Evolutionary conservation across 164 flowering plant genomes (phyloP).

Genomic region (Dillenia suffruticosa): DNA sequence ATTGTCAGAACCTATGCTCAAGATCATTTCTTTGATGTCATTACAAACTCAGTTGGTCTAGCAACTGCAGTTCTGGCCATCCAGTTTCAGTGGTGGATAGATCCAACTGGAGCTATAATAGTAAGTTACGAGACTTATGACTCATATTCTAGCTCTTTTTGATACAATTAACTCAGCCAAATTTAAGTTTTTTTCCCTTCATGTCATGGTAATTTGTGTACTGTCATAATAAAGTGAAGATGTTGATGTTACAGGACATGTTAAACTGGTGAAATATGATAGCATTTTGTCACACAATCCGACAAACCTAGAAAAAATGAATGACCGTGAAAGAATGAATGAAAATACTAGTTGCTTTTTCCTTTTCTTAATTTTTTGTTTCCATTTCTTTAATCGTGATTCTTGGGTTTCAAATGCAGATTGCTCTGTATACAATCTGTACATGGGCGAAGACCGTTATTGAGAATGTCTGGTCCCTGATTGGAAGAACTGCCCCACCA

Average conservation of each 20-base stretch:
- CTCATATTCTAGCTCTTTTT: neutral
- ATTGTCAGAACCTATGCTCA: slow-evolving; percentile 77
- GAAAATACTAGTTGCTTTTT: too few species aligned
- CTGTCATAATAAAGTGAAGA: too few species aligned
- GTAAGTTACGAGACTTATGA: slow-evolving; percentile 28
- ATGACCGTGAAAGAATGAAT: too few species aligned
- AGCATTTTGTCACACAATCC: too few species aligned
- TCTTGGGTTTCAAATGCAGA: slow-evolving; percentile 32
- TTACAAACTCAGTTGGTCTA: slow-evolving; percentile 73
- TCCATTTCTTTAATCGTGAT: too few species aligned
- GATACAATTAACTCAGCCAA: neutral
- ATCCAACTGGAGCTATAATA: slow-evolving; percentile 73
- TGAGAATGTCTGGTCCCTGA: slow-evolving; percentile 65
- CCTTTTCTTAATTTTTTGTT: too few species aligned
- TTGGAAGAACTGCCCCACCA: slow-evolving; percentile 83
- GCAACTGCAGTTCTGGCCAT: slow-evolving; percentile 61
- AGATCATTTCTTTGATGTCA: slow-evolving; percentile 81
- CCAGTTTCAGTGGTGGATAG: slow-evolving; percentile 66
- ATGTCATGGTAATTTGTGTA: neutral
- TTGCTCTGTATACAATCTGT: slow-evolving; percentile 71
- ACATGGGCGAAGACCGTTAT: slow-evolving; percentile 74
- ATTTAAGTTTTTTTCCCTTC: neutral
- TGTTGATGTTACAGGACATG: too few species aligned
- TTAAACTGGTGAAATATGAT: too few species aligned
- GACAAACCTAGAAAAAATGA: too few species aligned